Conservation (phyloP, 2,329 filamentous ascomycete species). For the Metarhizium robertsii region DNA sequence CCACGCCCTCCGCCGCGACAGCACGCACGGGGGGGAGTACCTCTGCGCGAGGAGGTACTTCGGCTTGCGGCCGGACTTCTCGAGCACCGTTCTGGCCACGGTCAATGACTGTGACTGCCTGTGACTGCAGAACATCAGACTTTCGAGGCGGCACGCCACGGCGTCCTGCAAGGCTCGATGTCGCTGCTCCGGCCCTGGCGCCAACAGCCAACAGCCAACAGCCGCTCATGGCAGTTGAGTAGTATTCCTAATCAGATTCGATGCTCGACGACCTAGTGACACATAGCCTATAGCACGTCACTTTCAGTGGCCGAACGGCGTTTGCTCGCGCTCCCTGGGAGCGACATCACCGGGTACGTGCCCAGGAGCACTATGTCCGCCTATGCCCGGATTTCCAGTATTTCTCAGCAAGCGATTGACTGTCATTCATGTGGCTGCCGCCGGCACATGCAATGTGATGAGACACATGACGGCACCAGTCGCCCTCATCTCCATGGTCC, state of each 20-base stretch:
- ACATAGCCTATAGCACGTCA: too few species aligned
- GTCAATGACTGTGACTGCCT: neutral
- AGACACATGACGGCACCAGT: too few species aligned
- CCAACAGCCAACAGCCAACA: too few species aligned
- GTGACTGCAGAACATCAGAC: neutral
- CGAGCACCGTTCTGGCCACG: too few species aligned
- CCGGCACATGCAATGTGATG: too few species aligned
- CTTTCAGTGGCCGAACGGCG: neutral
- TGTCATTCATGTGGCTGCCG: too few species aligned
- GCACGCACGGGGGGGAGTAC: neutral
- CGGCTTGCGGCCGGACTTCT: too few species aligned
- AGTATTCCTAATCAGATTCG: neutral
- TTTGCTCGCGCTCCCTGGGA: neutral
- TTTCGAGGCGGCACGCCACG: neutral
- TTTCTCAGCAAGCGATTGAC: constrained; percentile 5
- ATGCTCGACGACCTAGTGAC: too few species aligned
- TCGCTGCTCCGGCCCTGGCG: neutral
- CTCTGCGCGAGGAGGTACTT: constrained; percentile 3
- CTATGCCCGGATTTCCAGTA: neutral
- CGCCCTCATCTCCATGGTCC: neutral
- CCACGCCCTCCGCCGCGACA: neutral
- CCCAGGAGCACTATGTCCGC: neutral
- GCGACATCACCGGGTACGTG: neutral
- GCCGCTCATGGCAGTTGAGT: neutral
- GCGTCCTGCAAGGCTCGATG: neutral